Conservation (phyloP, 2,329 filamentous ascomycete genomes). For the Proliferodiscus dingleyae region DNA sequence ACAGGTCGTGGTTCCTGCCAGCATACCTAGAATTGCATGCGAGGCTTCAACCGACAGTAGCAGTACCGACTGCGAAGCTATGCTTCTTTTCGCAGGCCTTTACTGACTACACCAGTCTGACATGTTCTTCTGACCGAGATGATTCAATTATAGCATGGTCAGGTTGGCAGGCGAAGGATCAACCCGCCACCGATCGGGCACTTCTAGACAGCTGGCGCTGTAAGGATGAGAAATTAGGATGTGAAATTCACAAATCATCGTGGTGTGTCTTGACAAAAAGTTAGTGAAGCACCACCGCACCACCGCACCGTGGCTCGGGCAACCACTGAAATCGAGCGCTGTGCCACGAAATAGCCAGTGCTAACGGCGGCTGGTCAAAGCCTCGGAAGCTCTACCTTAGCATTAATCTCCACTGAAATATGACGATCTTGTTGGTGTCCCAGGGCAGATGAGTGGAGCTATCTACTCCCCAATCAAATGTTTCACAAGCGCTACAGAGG, state of each 20-base stretch:
- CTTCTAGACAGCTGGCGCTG: neutral
- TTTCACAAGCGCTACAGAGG: constrained; percentile 10
- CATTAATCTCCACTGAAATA: neutral
- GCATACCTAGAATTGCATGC: constrained; percentile 3
- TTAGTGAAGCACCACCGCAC: too few relatives aligned
- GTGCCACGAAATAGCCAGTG: neutral
- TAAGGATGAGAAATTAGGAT: neutral
- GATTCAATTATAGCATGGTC: neutral
- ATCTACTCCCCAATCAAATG: constrained; percentile 4
- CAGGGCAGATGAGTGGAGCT: neutral
- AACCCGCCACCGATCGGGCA: neutral
- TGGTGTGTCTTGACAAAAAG: too few relatives aligned
- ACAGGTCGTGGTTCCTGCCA: neutral
- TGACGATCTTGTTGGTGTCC: neutral
- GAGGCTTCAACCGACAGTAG: constrained; percentile 4
- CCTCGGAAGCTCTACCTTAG: neutral
- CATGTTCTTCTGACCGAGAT: too few relatives aligned
- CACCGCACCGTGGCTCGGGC: neutral
- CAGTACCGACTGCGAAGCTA: constrained; percentile 1
- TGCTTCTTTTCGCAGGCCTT: neutral
- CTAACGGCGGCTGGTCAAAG: neutral
- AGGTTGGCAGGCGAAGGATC: constrained; percentile 1
- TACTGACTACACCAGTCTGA: too few relatives aligned
- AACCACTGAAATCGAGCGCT: neutral
- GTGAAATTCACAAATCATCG: neutral